A percentile compares a stretch with the other conserved stretches of the same genome.
phyloP scores from a whole-genome alignment of 78 protist genomes.

The Salpingoeca rosetta region DNA sequence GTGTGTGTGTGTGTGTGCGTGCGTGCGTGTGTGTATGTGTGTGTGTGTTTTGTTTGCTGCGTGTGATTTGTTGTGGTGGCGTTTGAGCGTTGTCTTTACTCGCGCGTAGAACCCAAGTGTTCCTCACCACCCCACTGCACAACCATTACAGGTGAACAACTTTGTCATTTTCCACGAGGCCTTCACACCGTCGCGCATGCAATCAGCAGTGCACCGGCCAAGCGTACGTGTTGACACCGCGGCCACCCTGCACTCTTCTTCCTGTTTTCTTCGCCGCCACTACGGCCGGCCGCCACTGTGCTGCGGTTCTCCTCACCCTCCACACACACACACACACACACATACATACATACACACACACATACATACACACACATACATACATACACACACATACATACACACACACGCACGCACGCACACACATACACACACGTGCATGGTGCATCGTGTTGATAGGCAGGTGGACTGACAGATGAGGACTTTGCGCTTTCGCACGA shows the following conservation, averaged over 20 bases:
- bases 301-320: background rate
- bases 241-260: background rate
- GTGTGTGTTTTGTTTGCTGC: background rate
- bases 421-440: no score
- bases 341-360: background rate
- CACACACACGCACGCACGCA: no score
- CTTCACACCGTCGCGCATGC: background rate
- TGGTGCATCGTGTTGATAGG: no score
- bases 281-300: background rate
- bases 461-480: no score
- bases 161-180: slow-evolving; percentile 38
- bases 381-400: no score
- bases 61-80: no score
- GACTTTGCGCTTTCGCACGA: no score
- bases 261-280: background rate
- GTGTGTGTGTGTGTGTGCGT: background rate
- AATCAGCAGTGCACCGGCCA: background rate
- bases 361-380: no score
- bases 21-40: background rate
- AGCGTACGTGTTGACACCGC: background rate
- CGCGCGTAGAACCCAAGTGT: no score
- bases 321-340: background rate
- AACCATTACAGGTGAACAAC: slow-evolving; percentile 37
- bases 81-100: no score
- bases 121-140: no score